Evolutionary conservation across 164 flowering plant species (phyloP), one percentile per base, ranked within the genome.

Genomic region (Nelumbo lutea): DNA sequence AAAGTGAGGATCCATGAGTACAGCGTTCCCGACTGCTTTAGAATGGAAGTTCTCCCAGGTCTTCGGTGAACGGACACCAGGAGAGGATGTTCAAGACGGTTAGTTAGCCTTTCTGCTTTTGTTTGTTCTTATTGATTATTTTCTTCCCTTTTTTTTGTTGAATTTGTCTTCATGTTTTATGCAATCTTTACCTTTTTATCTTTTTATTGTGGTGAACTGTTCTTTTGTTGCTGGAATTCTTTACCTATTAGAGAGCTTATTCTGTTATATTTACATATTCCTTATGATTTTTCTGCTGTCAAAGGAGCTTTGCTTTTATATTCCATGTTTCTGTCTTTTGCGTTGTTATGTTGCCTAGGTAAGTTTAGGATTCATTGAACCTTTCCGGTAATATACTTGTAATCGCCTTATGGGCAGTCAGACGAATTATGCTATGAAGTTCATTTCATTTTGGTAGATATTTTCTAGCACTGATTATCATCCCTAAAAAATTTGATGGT

Each of bases 21-120:
- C 66, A 27, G 45, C 11, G 38, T 62, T 71, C 51, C 55, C 70
- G 39, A 66, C 61, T 47, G 15, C 56, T 62, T 62, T 58, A 2
- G 71, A 73, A 8, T 73, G 75, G 75, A 73, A 67, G n/a, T 73
- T 73, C 50, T 73, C 75, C 45, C 75, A 73, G 59, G 75, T 73
- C 38, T 73, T 73, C 44, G 75, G 75, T 9, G 75, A 73, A 62
- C 62, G 71, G 15, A 14, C 42, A 7, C 68, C 64, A 0, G 71
- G 68, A 42, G 75, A 73, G 57, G 71, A 73, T 2, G 67, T 68
- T 67, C 75, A 73, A 68, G 75, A 73, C 10, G 55, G 75, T 73
- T 56, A 53, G 71, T 8, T 14, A 10, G 13, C 38, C 10, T 5
- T 2, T 39, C 6, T 15, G 9, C 6, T 47, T 7, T 14, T 1